A percentile compares a stretch with the other conserved stretches of the same genome.
phyloP scores from a whole-genome alignment of 192 early-diverging fungal species.

The Coemansia sp. region DNA sequence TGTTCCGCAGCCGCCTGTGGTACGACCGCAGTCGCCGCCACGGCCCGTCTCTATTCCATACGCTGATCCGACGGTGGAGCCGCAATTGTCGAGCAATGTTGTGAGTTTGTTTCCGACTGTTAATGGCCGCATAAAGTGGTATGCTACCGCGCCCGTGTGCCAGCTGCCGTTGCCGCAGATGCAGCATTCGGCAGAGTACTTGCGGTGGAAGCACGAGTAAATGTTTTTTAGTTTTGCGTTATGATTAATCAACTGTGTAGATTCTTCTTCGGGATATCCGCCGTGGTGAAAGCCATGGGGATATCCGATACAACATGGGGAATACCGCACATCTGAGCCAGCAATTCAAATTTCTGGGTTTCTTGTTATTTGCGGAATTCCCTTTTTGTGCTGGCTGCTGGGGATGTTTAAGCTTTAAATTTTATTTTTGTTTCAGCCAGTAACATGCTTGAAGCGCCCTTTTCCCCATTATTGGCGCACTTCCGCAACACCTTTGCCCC shows the following conservation, averaged over 20 bases:
- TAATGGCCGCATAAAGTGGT: constrained; percentile 42
- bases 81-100: constrained; percentile 31
- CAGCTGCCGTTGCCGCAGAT: not conserved
- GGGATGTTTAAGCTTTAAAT: not conserved
- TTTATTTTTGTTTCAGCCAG: not conserved
- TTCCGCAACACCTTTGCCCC: not conserved
- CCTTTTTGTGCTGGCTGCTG: not conserved
- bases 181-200: constrained; percentile 32
- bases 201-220: constrained; percentile 23
- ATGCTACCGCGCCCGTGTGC: constrained; percentile 33
- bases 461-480: not conserved
- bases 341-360: too few relatives aligned
- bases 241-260: too few relatives aligned
- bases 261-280: too few relatives aligned
- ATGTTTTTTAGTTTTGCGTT: too few relatives aligned
- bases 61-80: constrained; percentile 10
- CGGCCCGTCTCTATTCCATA: constrained; percentile 17
- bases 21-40: constrained; percentile 5
- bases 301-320: too few relatives aligned
- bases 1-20: not conserved
- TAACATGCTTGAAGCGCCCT: not conserved
- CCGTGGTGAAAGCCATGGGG: too few relatives aligned
- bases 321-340: too few relatives aligned
- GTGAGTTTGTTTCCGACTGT: constrained; percentile 37
- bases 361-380: not conserved